Base-by-base conservation (phyloP, 306 rosid genomes). In the Astragalus membranaceus region DNA sequence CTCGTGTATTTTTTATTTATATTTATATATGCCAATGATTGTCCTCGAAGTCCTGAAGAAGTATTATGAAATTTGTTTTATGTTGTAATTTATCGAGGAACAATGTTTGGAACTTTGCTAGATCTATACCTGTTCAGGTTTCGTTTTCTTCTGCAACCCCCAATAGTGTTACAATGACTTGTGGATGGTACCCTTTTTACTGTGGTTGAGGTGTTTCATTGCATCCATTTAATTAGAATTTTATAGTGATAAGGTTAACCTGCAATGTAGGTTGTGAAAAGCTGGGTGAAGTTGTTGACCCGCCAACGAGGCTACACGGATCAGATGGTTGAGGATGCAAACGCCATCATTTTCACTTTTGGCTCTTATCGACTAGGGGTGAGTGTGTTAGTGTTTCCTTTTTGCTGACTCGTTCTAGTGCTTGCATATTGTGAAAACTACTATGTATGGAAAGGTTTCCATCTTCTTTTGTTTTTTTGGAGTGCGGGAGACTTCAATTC, bases 241-340 rank as follows among this genome's bases (percentile, higher is more conserved):
- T 79, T 75, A 9, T 42, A 52, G 8, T 86, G 49, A 69, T 52
- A 17, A 29, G 67, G 67, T 62, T 75, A 29, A 54, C 30, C 14
- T 81, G 75, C 68, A 5, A 30, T 81, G 77, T 83, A 94, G 99
- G 83, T 87, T 75, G 95, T 86, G 14, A 94, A 94, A 83, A 78
- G 64, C 75, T 94, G 99, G 99, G 99, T 94, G 85, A 91, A 88
- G 88, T 88, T 78, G 70, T 69, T 91, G 80, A 94, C 99, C 1
- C 86, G 81, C 76, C 86, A 72, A 70, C 89, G 95, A 75, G 97
- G 99, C 77, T 91, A 90, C 76, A 81, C 95, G 0, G 99, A 94
- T 70, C 99, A 94, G 90, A 94, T 85, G 97, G 97, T 87, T 77
- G 95, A 91, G 86, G 95, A 88, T 11, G 96, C 96, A 37, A 94